These are phyloP conservation scores for Huiozyma naganishii DNA, from an alignment of 805 yeast genomes.

Conservation along the genomic window DNA sequence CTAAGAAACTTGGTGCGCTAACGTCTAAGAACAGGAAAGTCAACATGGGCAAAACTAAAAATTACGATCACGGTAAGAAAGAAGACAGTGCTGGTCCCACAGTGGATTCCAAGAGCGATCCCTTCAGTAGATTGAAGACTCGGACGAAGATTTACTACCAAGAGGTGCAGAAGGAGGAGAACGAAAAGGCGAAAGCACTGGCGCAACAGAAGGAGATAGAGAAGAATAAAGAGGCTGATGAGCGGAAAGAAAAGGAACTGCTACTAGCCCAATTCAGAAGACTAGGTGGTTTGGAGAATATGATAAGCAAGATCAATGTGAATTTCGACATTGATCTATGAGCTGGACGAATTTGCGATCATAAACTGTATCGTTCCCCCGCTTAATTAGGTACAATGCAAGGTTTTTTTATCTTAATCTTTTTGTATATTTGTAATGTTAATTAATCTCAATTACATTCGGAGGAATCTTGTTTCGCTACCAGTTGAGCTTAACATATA, in stretches of 20 bases:
- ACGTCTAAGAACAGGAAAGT: conserved; percentile 78
- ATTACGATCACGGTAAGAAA: conserved; percentile 63
- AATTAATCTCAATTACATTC: too few species aligned
- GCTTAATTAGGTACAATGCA: too few species aligned
- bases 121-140: conserved; percentile 83
- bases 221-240: conserved; percentile 32
- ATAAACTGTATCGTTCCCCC: neutral
- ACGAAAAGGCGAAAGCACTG: conserved; percentile 46
- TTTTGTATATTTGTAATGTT: too few species aligned
- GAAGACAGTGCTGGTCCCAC: conserved; percentile 14
- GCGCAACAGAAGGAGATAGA: conserved; percentile 37
- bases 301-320: conserved; percentile 34
- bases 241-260: conserved; percentile 34
- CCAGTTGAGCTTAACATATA: too few species aligned
- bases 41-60: conserved; percentile 65
- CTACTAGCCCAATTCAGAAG: conserved; percentile 45
- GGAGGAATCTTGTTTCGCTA: too few species aligned
- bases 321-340: conserved; percentile 30
- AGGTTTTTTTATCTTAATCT: too few species aligned
- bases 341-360: neutral
- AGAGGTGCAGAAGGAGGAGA: conserved; percentile 42
- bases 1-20: conserved; percentile 51
- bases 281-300: conserved; percentile 46
- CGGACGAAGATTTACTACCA: conserved; percentile 73
- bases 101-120: conserved; percentile 47